Percentiles rank a stretch among this genome's conserved stretches.
Evolutionary conservation across 768 basidiomycete species (phyloP).

Genomic region (Boletus patriciae): DNA sequence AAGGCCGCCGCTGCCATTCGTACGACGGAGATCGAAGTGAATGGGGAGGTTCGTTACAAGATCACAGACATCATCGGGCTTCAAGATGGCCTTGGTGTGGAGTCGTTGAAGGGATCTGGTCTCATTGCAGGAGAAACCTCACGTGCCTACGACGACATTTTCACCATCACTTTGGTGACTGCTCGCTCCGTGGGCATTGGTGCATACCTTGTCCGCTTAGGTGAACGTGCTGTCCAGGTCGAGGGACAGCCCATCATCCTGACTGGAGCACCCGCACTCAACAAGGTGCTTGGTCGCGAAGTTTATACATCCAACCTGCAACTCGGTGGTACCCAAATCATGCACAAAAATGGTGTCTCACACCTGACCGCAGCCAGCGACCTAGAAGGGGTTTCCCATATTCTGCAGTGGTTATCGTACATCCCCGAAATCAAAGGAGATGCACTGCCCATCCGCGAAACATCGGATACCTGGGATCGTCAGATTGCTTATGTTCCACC

Average conservation of each 20-base stretch:
- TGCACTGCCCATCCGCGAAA: conserved; percentile 74
- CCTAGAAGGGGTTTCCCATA: conserved; percentile 91
- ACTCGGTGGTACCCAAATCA: conserved; percentile 99
- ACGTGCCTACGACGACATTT: conserved; percentile 98
- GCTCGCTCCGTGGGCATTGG: conserved; percentile 99
- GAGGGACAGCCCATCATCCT: conserved; percentile 99
- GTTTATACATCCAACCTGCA: conserved; percentile 99
- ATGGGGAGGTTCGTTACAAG: conserved; percentile 88
- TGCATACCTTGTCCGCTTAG: conserved; percentile 96
- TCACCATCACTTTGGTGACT: conserved; percentile 98
- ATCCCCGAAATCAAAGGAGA: conserved; percentile 82
- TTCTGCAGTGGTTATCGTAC: conserved; percentile 93
- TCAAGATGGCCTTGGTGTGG: conserved; percentile 97
- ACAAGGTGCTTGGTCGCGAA: conserved; percentile 98
- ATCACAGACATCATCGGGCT: conserved; percentile 95
- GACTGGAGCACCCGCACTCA: conserved; percentile 93
- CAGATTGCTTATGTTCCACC: conserved; percentile 87
- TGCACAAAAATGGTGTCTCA: conserved; percentile 99
- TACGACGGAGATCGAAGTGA: conserved; percentile 80
- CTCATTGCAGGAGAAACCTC: conserved; percentile 98
- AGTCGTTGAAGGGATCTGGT: conserved; percentile 93
- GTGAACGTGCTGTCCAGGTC: conserved; percentile 96
- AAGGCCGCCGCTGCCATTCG: conserved; percentile 77
- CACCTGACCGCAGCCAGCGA: conserved; percentile 95
- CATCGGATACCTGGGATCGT: conserved; percentile 86